Evolutionary conservation across 1,284 basidiomycete genomes (phyloP), one percentile per base, ranked within the genome.

Genomic region (Ganoderma lucidum): DNA sequence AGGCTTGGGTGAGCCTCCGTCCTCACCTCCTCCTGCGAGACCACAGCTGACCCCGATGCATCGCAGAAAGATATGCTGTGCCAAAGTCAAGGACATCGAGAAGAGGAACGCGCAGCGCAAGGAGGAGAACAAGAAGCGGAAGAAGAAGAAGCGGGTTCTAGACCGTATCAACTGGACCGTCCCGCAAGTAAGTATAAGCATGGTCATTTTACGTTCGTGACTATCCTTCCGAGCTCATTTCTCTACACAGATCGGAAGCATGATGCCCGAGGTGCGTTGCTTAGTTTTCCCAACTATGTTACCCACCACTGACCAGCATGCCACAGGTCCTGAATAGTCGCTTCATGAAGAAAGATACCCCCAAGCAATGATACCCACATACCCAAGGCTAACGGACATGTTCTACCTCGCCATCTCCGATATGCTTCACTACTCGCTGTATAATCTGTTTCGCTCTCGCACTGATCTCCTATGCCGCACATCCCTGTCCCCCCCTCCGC

Each of bases 181-280:
- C 4, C 69, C 69, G 15, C 65, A 64, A 63, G 69, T 65, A 48
- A 55, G 69, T n/a, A 60, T 65, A 48, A 55, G 69, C 32, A 60
- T 19, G 14, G 53, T 4, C 53, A 23, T 32, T 12, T 17, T 23
- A 12, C 3, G 15, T 3, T 14, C 35, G 17, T 39, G 19, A 2
- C 17, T 4, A 9, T 3, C 19, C 5, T 19, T 37, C 32, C 2
- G 17, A 58, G 4, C 35, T 10, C 17, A 39, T 23, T 23, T 39
- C 19, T 12, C 32, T n/a, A 1, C 8, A 5, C 10, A 59, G 56
- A 35, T 59, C 19, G 56, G 56, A 39, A 59, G 56, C 8, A 37
- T 59, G 35, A 35, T 59, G 35, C 56, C 56, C 4, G 56, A 32
- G 19, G 56, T 59, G 19, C 19, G 56, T 37, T 23, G 3, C 9